Evolutionary conservation across 148 eudicot species (phyloP).

Genomic region (Vaccinium myrtillus): DNA sequence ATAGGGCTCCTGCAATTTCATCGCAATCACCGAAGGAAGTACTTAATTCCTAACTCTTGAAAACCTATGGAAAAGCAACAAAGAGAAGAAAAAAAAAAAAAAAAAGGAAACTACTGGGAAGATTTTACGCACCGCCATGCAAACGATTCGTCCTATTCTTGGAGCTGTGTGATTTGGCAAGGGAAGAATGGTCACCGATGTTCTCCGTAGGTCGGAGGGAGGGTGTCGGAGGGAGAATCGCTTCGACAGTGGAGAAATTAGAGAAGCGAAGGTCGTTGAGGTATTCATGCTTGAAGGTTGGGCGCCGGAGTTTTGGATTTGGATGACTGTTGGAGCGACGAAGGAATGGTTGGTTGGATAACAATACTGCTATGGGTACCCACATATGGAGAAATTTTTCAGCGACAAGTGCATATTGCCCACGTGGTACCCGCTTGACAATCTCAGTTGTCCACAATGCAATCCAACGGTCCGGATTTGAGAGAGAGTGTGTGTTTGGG

Average conservation of each 20-base stretch:
- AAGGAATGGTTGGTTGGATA: not conserved
- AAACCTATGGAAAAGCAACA: not conserved
- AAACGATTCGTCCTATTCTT: constrained; percentile 46
- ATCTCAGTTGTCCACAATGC: too few relatives aligned
- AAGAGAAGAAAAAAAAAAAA: not conserved
- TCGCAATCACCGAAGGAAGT: not conserved
- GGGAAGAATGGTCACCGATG: constrained; percentile 18
- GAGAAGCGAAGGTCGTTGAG: constrained; percentile 36
- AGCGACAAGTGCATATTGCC: too few relatives aligned
- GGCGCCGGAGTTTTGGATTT: not conserved
- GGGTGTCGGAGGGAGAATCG: constrained; percentile 10
- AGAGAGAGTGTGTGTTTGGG: too few relatives aligned
- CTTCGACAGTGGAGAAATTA: constrained; percentile 22
- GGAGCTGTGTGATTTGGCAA: constrained; percentile 30
- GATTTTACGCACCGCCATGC: constrained; percentile 80
- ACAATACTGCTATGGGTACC: too few relatives aligned
- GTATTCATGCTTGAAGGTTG: constrained; percentile 15
- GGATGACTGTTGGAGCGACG: not conserved
- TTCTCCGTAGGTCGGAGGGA: constrained; percentile 4
- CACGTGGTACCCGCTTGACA: not conserved
- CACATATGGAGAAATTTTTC: too few relatives aligned
- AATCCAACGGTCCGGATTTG: too few relatives aligned
- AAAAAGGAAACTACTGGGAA: not conserved
- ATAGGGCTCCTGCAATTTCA: constrained; percentile 73
- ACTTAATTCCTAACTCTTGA: not conserved